Evolutionary conservation across 2,329 filamentous ascomycete species (phyloP).

Genomic region (Epichloe scottii): DNA sequence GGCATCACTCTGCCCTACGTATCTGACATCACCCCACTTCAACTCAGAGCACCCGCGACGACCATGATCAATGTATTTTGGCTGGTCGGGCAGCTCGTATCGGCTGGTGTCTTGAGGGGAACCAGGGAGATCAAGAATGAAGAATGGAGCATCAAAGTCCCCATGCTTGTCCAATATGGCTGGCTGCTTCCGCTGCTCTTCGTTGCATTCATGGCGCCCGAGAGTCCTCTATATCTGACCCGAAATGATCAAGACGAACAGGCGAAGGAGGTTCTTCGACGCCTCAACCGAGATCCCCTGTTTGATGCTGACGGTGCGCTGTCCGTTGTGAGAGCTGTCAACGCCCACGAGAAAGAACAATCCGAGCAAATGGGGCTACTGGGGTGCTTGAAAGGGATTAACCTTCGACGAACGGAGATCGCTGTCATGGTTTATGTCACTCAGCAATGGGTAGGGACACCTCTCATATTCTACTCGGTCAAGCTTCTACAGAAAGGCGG

Average conservation of each 20-base stretch:
- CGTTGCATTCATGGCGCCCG: not conserved
- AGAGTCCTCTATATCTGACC: not conserved
- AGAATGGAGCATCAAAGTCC: not conserved
- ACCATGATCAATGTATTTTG: slow-evolving; percentile 1
- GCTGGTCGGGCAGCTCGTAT: not conserved
- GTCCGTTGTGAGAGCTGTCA: not conserved
- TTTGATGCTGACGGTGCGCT: not conserved
- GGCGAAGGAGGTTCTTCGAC: not conserved
- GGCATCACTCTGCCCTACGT: slow-evolving; percentile 1
- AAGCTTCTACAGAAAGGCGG: slow-evolving; percentile 39
- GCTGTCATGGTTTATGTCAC: slow-evolving; percentile 38
- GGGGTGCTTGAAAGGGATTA: slow-evolving; percentile 1
- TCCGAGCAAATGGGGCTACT: not conserved
- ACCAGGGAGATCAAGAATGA: not conserved
- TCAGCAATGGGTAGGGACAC: slow-evolving; percentile 39
- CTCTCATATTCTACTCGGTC: slow-evolving; percentile 39
- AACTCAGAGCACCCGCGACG: not conserved
- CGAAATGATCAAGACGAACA: not conserved
- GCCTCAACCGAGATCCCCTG: not conserved
- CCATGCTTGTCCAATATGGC: not conserved
- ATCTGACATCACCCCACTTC: not conserved
- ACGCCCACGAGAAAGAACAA: not conserved
- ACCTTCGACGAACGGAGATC: slow-evolving; percentile 24
- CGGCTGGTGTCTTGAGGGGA: not conserved
- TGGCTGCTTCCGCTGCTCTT: not conserved